These are phyloP conservation scores for Dichotomopilus funicola DNA, from an alignment of 2,329 filamentous ascomycete genomes.

Conservation along the genomic window DNA sequence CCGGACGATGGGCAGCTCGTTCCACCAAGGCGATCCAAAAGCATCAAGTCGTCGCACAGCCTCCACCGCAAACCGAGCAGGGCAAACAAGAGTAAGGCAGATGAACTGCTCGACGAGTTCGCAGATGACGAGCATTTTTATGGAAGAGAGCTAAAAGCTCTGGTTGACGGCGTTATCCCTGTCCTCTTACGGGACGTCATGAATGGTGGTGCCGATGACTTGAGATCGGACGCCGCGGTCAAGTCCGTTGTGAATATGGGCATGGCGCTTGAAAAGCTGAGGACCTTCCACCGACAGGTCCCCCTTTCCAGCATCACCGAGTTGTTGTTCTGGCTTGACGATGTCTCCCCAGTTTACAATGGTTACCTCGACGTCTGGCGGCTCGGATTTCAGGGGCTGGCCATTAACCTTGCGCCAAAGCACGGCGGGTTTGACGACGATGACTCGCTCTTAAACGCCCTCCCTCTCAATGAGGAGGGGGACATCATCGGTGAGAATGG, in stretches of 20 bases:
- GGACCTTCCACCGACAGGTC: slow-evolving; percentile 70
- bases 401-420: slow-evolving; percentile 82
- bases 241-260: slow-evolving; percentile 94
- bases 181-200: slow-evolving; percentile 83
- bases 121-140: slow-evolving; percentile 81
- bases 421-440: slow-evolving; percentile 47
- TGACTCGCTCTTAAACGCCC: slow-evolving; percentile 51
- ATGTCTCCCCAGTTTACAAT: slow-evolving; percentile 69
- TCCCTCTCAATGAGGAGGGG: slow-evolving; percentile 57
- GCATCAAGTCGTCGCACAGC: slow-evolving; percentile 70
- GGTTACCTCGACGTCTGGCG: slow-evolving; percentile 86
- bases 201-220: slow-evolving; percentile 51
- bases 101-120: slow-evolving; percentile 74
- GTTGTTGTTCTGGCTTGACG: slow-evolving; percentile 75
- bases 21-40: slow-evolving; percentile 53
- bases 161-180: slow-evolving; percentile 92
- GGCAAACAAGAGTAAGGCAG: slow-evolving; percentile 60
- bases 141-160: slow-evolving; percentile 79
- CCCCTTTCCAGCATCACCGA: slow-evolving; percentile 65
- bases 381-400: slow-evolving; percentile 86
- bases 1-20: slow-evolving; percentile 48
- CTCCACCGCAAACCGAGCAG: slow-evolving; percentile 66
- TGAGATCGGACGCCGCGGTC: slow-evolving; percentile 56
- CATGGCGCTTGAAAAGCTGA: slow-evolving; percentile 77
- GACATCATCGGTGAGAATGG: slow-evolving; percentile 67